Conservation (phyloP, 768 basidiomycete genomes). For the Multifurca ochricompacta region DNA sequence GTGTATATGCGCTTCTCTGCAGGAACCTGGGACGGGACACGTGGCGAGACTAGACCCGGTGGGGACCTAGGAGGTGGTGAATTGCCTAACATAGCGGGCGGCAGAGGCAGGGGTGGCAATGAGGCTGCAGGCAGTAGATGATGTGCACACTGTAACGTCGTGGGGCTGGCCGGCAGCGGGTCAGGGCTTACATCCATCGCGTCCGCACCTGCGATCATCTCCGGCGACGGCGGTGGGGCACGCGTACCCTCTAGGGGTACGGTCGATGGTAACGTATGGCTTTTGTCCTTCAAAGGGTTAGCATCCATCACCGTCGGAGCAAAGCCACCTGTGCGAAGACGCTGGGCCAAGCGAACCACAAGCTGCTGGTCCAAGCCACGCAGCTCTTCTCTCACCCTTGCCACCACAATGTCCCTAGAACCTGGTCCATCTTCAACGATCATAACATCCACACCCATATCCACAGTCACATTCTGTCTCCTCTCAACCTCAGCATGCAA, state of each 20-base stretch:
- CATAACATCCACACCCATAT: background rate
- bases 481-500: background rate
- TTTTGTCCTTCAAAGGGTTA: background rate
- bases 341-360: constrained; percentile 7
- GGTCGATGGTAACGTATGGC: background rate
- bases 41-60: constrained; percentile 14
- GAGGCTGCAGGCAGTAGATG: background rate
- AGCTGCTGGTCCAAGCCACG: constrained; percentile 15
- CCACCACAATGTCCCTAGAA: background rate
- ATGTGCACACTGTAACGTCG: background rate
- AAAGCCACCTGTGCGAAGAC: constrained; percentile 7
- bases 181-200: constrained; percentile 11
- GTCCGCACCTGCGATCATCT: constrained; percentile 9
- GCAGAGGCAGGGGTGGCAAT: constrained; percentile 4
- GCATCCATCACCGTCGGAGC: constrained; percentile 6
- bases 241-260: constrained; percentile 14
- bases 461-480: background rate
- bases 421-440: constrained; percentile 1
- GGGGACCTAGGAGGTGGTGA: background rate
- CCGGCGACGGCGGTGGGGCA: constrained; percentile 16
- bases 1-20: constrained; percentile 15
- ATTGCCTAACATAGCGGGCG: background rate
- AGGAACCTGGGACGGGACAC: background rate
- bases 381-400: constrained; percentile 5
- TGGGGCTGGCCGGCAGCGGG: constrained; percentile 9